Evolutionary conservation across 208 protist genomes (phyloP).

Genomic region (Acanthamoeba quina): DNA sequence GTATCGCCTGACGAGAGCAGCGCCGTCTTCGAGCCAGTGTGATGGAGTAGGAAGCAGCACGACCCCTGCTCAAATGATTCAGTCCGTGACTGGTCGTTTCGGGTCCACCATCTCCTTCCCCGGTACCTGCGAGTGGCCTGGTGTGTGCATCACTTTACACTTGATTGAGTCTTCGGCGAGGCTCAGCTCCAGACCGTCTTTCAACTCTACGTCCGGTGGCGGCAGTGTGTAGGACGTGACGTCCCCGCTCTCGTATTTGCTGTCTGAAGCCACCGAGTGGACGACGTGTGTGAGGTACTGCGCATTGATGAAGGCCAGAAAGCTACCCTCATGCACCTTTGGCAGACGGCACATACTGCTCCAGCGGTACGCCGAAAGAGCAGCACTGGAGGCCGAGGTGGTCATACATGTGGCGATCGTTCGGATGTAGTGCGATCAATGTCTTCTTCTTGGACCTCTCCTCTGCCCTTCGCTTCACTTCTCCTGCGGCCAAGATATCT

Average conservation of each 20-base stretch:
- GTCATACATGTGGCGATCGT: slow-evolving; percentile 38
- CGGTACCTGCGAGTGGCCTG: neutral
- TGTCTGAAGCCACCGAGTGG: neutral
- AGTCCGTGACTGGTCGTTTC: neutral
- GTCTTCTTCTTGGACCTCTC: neutral
- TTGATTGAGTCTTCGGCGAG: neutral
- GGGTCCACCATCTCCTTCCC: neutral
- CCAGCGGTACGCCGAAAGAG: slow-evolving; percentile 22
- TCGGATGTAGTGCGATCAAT: slow-evolving; percentile 5
- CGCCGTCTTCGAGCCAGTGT: neutral
- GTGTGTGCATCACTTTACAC: slow-evolving; percentile 23
- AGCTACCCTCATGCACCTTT: neutral
- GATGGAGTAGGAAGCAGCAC: slow-evolving; percentile 19
- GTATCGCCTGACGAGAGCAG: slow-evolving; percentile 36
- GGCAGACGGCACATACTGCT: neutral
- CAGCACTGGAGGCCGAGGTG: slow-evolving; percentile 41
- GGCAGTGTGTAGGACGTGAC: neutral
- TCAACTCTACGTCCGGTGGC: slow-evolving; percentile 9
- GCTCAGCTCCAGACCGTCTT: slow-evolving; percentile 32
- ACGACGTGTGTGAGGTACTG: neutral
- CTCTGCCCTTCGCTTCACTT: slow-evolving; percentile 27
- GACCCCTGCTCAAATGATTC: neutral
- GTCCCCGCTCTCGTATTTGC: neutral
- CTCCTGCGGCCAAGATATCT: slow-evolving; percentile 51
- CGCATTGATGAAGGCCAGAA: neutral